Evolutionary conservation across 202 grass and related monocot genomes (phyloP).

Genomic region (Carex arenaria): DNA sequence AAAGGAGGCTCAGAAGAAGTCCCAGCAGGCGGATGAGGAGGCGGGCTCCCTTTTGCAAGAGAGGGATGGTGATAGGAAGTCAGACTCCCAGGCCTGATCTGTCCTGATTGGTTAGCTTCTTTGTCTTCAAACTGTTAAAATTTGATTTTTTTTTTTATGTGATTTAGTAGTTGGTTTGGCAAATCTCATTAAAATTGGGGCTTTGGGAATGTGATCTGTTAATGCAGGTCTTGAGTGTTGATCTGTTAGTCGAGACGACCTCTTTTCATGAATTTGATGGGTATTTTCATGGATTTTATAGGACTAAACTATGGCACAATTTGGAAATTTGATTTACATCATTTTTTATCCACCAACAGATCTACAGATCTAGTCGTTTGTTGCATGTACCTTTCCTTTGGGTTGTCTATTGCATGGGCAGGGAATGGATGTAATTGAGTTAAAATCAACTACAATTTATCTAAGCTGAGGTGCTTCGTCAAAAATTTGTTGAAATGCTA

Average conservation of each 20-base stretch:
- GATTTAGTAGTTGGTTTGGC: slow-evolving; percentile 22
- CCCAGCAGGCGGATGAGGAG: slow-evolving; percentile 64
- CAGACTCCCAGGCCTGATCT: slow-evolving; percentile 65
- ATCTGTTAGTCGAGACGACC: not conserved
- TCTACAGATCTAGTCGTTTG: not conserved
- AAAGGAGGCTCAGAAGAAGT: slow-evolving; percentile 92
- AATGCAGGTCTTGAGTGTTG: not conserved
- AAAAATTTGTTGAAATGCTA: not conserved
- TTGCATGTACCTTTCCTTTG: not conserved
- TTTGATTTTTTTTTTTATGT: slow-evolving; percentile 12
- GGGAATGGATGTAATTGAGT: not conserved
- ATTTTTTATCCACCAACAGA: not conserved
- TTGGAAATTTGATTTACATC: not conserved
- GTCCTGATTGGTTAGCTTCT: slow-evolving; percentile 25
- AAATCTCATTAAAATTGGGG: slow-evolving; percentile 18
- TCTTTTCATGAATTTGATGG: not conserved
- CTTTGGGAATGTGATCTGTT: slow-evolving; percentile 12
- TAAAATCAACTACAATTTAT: not conserved
- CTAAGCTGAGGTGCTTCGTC: not conserved
- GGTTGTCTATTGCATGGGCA: not conserved
- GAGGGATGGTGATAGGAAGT: slow-evolving; percentile 64
- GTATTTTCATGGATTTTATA: not conserved
- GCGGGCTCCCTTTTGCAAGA: slow-evolving; percentile 73
- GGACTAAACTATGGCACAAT: not conserved
- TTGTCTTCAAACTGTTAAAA: slow-evolving; percentile 39